A percentile compares a stretch with the other conserved stretches of the same genome.
phyloP scores from a whole-genome alignment of 1,139 yeast genomes.

The Hemisphaericaspora xylanilytica region DNA sequence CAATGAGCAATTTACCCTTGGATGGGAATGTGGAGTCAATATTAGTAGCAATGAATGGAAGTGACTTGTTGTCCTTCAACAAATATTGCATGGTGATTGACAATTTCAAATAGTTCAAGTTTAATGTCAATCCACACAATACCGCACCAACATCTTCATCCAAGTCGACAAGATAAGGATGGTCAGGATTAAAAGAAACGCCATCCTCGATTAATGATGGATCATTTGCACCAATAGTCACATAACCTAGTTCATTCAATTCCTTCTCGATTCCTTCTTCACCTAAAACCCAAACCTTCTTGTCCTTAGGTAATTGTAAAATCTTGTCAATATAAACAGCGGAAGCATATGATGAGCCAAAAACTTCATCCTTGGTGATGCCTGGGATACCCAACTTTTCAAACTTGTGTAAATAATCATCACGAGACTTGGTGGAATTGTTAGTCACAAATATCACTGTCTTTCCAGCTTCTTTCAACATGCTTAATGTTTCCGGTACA shows the following conservation, averaged over 20 bases:
- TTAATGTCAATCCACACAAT: constrained; percentile 78
- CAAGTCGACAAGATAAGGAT: constrained; percentile 37
- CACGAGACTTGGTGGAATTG: constrained; percentile 87
- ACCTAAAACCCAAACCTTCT: constrained; percentile 51
- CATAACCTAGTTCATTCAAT: constrained; percentile 41
- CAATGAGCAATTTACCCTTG: constrained; percentile 81
- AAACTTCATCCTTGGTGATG: constrained; percentile 69
- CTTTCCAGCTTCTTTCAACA: constrained; percentile 43
- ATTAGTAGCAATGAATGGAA: constrained; percentile 90
- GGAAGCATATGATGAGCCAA: constrained; percentile 89
- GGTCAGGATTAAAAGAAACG: constrained; percentile 33
- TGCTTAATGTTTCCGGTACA: constrained; percentile 37
- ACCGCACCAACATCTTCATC: constrained; percentile 84
- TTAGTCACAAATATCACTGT: constrained; percentile 87
- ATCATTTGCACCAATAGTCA: constrained; percentile 44
- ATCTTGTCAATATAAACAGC: constrained; percentile 84
- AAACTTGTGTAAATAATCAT: constrained; percentile 74
- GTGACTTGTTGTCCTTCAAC: constrained; percentile 52
- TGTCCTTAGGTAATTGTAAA: constrained; percentile 59
- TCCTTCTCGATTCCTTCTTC: constrained; percentile 47
- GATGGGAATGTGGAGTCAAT: constrained; percentile 93
- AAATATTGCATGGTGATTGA: constrained; percentile 82
- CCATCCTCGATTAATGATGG: constrained; percentile 29
- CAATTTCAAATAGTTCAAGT: constrained; percentile 75
- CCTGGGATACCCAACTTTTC: constrained; percentile 64